Evolutionary conservation across 352 stramenopile species (phyloP).

Genomic region (Globisporangium cederbergense): DNA sequence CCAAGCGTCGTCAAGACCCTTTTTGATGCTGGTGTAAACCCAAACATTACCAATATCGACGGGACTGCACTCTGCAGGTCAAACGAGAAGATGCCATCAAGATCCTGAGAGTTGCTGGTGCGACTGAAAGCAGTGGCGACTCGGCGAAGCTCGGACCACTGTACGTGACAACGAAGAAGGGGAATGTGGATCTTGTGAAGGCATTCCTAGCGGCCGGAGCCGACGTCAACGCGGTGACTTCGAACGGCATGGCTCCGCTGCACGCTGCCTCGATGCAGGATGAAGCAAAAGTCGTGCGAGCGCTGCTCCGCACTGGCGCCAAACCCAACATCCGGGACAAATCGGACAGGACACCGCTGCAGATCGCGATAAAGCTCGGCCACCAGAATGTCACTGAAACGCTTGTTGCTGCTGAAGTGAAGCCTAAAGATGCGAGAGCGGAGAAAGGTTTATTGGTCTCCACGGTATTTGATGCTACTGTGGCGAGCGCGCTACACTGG

Average conservation of each 20-base stretch:
- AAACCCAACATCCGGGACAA: neutral
- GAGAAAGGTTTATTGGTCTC: neutral
- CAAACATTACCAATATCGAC: slow-evolving; percentile 12
- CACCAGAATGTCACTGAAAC: neutral
- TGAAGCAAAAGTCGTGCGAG: neutral
- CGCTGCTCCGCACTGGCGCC: neutral
- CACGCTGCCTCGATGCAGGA: neutral
- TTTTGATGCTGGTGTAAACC: neutral
- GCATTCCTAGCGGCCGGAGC: neutral
- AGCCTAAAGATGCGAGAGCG: neutral
- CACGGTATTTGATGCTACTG: neutral
- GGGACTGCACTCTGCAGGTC: slow-evolving; percentile 2
- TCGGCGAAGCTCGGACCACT: neutral
- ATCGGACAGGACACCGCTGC: neutral
- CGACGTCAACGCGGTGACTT: neutral
- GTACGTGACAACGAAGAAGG: neutral
- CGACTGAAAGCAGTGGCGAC: neutral
- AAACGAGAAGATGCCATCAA: neutral
- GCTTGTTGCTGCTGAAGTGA: neutral
- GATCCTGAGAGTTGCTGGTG: neutral
- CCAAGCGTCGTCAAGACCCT: neutral
- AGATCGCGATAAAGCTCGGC: neutral
- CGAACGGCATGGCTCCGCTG: neutral
- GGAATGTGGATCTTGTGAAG: neutral
- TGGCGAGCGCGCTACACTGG: neutral